A percentile compares a stretch with the other conserved stretches of the same genome.
phyloP scores from a whole-genome alignment of 140 eudicot species.

The Senecio squalidus region DNA sequence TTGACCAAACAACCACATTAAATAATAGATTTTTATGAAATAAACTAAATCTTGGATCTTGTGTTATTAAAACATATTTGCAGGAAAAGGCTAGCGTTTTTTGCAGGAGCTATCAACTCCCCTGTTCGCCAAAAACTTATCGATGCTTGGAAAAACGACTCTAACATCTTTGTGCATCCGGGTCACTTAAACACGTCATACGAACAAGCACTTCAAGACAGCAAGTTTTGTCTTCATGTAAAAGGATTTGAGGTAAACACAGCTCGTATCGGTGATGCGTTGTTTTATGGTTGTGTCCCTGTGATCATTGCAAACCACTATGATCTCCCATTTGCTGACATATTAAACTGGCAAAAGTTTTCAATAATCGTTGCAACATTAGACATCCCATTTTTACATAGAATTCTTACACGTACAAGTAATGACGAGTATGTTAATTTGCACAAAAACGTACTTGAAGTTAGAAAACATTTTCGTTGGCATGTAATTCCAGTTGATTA shows the following conservation, averaged over 20 bases:
- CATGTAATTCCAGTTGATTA: conserved; percentile 54
- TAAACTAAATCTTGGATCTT: not conserved
- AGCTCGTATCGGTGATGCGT: conserved; percentile 84
- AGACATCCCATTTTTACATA: conserved; percentile 71
- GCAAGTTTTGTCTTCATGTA: conserved; percentile 81
- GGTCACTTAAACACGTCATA: conserved; percentile 59
- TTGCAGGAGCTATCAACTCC: conserved; percentile 81
- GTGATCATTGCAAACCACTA: conserved; percentile 79
- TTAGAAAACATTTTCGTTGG: conserved; percentile 79
- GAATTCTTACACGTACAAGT: conserved; percentile 40
- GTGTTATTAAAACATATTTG: not conserved
- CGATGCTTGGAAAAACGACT: conserved; percentile 53
- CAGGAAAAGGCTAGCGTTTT: conserved; percentile 79
- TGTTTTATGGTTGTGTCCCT: conserved; percentile 82
- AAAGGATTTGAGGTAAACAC: conserved; percentile 93
- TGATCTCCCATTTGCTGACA: conserved; percentile 82
- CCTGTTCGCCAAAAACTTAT: conserved; percentile 73
- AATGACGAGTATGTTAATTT: conserved; percentile 37
- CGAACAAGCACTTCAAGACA: conserved; percentile 49
- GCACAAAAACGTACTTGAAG: conserved; percentile 51
- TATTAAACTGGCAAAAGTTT: conserved; percentile 75
- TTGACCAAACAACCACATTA: not conserved
- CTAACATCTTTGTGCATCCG: conserved; percentile 43
- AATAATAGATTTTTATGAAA: not conserved
- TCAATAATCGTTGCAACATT: conserved; percentile 60